Evolutionary conservation across 805 yeast genomes (phyloP), one percentile per base, ranked within the genome.

Genomic region (Myxozyma neglecta): DNA sequence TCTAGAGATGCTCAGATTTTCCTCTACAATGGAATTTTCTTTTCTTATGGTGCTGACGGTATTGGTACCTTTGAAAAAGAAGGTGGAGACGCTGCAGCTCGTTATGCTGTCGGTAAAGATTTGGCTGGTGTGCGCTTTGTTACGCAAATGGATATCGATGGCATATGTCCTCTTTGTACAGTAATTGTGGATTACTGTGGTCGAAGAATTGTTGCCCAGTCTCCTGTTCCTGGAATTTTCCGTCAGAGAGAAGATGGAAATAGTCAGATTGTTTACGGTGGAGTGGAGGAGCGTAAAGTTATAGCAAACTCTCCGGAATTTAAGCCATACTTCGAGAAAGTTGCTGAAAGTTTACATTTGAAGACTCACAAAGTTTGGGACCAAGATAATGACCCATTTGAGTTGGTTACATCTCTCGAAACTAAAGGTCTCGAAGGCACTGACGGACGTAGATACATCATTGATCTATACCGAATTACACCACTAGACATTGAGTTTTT

Each of bases 141-240:
- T 72, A 88, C 88, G 77, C 79, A 84, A 68, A 75, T 87, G 48
- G 90, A 88, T 69, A 71, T 84, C 39, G 76, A 76, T 10, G 89
- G 86, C 49, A 79, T 91, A 44, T 83, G 85, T 70, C 86, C 87
- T 55, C 79, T 93, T 62, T 83, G 89, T 69, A 89, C 97, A 3
- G 81, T 92, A n/a, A 81, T 91, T 61, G 89, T 93, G 59, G 98
- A 93, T 74, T 93, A 84, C 76, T 85, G 89, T 71, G 99, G 98
- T 64, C 87, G 85, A 70, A 83, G 98, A 74, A 79, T 93, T 42
- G 81, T 93, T 43, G 90, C 96, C 73, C 98, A 93, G 77, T 89
- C 97, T 13, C 97, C 97, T 11, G 96, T 93, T 48, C 99, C 99
- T 14, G 98, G 98, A 62, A 84, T 88, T 59, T 86, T 88, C 74